Evolutionary conservation across 1,139 yeast species (phyloP), one percentile per base, ranked within the genome.

Genomic region (Saccharomyces hybrid): DNA sequence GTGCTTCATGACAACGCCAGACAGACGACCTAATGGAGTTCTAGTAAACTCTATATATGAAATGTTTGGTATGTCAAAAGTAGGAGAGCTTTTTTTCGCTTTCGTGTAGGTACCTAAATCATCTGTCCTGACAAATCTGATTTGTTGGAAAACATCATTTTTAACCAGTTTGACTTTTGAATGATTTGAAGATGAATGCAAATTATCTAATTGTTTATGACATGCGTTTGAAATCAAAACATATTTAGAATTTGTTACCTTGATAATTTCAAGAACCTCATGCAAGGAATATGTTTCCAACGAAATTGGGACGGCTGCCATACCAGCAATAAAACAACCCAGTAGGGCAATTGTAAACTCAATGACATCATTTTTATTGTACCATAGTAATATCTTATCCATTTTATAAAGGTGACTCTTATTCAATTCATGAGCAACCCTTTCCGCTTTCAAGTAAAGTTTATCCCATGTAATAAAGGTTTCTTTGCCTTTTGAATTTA

Each of bases 1-100:
- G 66, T 93, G 98, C 32, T 95, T 86, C 67, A 95, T 79, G 0
- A 95, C 97, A 46, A 95, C 96, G 5, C 99, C 99, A 54, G 97
- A 78, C 38, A 90, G 73, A 62, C 91, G 96, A 1, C 98, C 98
- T 19, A 88, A 81, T 0, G 98, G 96, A 1, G 95, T 86, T 61
- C 95, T 79, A 0, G 95, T 83, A 67, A 87, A 95, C 71, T 95
- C 99, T 27, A 95, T 91, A 65, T 95, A 95, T 0, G 98, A 97
- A 58, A 93, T 74, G 65, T 88, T 95, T 6, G 88, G 83, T 26
- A 82, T 79, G 60, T 84, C 87, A 46, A 83, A 70, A 0, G 86
- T 80, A 0, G 89, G 97, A 65, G 72, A 83, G 60, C 78, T 83
- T 56, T 80, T 78, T 58, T 78, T 81, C n/a, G 82, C 79, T 32